A percentile compares a stretch with the other conserved stretches of the same genome.
phyloP scores from a whole-genome alignment of 192 early-diverging fungal species.

The Backusella tarrabulga region DNA sequence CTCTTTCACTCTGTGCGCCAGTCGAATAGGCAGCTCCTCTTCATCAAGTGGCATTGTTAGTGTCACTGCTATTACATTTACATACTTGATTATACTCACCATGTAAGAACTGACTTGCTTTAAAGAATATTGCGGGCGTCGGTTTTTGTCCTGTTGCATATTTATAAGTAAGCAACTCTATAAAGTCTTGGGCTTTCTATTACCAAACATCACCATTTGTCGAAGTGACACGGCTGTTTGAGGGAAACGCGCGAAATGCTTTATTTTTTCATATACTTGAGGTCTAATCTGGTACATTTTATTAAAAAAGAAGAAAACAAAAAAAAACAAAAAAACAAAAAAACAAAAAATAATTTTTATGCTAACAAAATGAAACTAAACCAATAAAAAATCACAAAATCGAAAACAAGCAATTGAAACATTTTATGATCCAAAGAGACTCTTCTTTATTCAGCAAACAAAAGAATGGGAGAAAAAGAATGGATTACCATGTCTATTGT shows the following conservation, averaged over 20 bases:
- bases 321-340: neutral
- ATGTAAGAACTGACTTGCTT: constrained; percentile 75
- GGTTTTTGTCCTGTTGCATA: constrained; percentile 59
- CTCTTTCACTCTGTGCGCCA: constrained; percentile 93
- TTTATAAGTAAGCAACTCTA: neutral
- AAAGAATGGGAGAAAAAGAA: neutral
- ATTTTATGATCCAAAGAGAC: too few relatives aligned
- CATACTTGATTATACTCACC: constrained; percentile 10
- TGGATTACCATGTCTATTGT: neutral
- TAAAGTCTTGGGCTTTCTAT: neutral
- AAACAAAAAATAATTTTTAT: neutral
- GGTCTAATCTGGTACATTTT: constrained; percentile 49
- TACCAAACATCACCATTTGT: constrained; percentile 97
- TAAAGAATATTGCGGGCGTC: constrained; percentile 67
- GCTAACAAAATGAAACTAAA: too few relatives aligned
- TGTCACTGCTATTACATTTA: neutral
- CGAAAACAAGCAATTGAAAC: too few relatives aligned
- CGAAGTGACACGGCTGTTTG: constrained; percentile 91
- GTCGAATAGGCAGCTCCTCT: constrained; percentile 90
- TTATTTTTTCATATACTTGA: constrained; percentile 70
- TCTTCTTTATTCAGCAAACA: too few relatives aligned
- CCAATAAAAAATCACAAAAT: too few relatives aligned
- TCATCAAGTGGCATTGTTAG: neutral
- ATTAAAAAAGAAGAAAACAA: neutral
- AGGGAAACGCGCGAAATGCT: constrained; percentile 79